Base-by-base conservation (phyloP, 306 rosid species). In the Trifolium dubium region DNA sequence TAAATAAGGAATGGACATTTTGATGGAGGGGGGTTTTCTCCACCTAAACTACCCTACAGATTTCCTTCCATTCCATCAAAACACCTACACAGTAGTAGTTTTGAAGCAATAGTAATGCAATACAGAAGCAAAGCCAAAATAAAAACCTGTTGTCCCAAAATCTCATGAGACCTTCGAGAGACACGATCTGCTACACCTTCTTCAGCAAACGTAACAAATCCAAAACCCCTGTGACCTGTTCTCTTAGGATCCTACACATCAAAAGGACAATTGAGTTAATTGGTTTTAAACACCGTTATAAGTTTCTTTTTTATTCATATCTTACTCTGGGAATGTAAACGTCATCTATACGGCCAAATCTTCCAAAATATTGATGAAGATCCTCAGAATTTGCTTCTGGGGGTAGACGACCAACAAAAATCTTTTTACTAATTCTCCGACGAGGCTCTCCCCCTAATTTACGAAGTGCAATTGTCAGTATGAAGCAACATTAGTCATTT, bases 131-230 rank as follows among this genome's bases (percentile, higher is more conserved):
- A 66, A 78, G 23, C 51, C 73, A 37, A 60, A 61, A 11, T 66
- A 23, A 76, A 73, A 46, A 93, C 98, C 98, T 89, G 87, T 31
- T 91, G 97, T 61, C 98, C 97, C 64, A 92, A 88, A 19, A 93
- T 93, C 82, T 89, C 97, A 64, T 93, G 98, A 74, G 97, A 74
- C 83, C 98, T 88, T 74, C 96, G 88, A 60, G 97, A 85, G 50
- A 93, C 96, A 63, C 97, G 97, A 60, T 93, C 96, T 18, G 97
- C 97, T 29, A 93, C 98, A 54, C 98, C 97, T 69, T 93, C 98
- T 72, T 93, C 96, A 75, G 93, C 97, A 58, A 93, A 93, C 31
- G 98, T 91, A 66, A 93, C 97, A 84, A 93, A 93, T 60, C 97
- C 98, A 85, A 93, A 93, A 71, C 98, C 98, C 83, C 97, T 86